Conservation (phyloP, 148 eudicot species). For the Chenopodium berlandieri region DNA sequence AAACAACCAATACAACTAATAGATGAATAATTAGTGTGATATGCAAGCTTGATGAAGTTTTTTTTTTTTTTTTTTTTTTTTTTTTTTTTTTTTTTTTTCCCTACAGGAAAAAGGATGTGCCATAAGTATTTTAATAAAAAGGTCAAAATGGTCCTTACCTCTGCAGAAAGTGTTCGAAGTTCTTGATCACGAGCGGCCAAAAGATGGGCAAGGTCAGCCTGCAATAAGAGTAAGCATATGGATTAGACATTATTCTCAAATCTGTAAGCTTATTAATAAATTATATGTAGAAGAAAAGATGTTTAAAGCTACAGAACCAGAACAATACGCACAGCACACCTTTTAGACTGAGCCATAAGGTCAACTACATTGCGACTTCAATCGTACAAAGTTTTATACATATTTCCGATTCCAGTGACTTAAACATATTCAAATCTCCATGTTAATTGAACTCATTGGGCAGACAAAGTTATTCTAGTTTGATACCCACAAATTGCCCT, state of each 20-base stretch:
- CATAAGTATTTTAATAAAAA: not conserved
- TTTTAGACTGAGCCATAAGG: not conserved
- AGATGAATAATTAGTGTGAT: not conserved
- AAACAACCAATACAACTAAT: not conserved
- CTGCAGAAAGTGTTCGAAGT: conserved; percentile 94
- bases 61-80: no score
- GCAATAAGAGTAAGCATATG: conserved; percentile 25
- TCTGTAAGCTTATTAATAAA: not conserved
- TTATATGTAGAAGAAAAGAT: not conserved
- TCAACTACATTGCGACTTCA: not conserved
- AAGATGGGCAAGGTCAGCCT: conserved; percentile 98
- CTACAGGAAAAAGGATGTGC: not conserved
- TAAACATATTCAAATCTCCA: not conserved
- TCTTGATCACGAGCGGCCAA: conserved; percentile 99
- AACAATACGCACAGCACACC: not conserved
- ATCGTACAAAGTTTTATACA: not conserved
- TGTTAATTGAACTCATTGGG: not conserved
- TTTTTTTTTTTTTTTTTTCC: no score
- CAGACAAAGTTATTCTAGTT: no score
- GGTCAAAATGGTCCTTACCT: conserved; percentile 45
- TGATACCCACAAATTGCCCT: no score
- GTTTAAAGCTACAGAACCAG: not conserved
- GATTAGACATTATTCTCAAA: not conserved
- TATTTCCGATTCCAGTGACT: not conserved
- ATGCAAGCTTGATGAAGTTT: not conserved